These are phyloP conservation scores for Phaeosphaeriaceae sp. DNA, from an alignment of 2,329 filamentous ascomycete genomes.

Conservation along the genomic window DNA sequence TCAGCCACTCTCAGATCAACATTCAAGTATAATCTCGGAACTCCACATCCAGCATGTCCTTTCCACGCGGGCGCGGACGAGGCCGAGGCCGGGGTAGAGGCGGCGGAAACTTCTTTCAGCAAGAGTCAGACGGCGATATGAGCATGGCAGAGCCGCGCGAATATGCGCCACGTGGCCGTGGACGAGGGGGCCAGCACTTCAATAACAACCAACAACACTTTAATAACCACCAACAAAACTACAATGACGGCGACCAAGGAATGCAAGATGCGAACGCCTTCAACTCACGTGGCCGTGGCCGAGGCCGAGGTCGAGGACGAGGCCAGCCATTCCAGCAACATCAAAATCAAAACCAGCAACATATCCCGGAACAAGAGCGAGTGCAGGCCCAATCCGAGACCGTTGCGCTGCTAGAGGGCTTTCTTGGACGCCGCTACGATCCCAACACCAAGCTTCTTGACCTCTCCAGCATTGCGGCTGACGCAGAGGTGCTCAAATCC, in stretches of 20 bases:
- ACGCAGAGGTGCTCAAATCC: slow-evolving; percentile 73
- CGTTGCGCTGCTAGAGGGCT: slow-evolving; percentile 71
- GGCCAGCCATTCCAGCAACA: slow-evolving; percentile 19
- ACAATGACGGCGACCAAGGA: slow-evolving; percentile 12
- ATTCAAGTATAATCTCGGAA: neutral
- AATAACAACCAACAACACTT: slow-evolving; percentile 4
- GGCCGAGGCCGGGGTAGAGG: slow-evolving; percentile 27
- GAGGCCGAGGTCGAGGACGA: slow-evolving; percentile 27
- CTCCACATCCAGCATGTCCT: slow-evolving; percentile 7
- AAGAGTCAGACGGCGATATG: slow-evolving; percentile 15
- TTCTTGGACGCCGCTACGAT: slow-evolving; percentile 79
- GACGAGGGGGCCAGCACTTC: slow-evolving; percentile 12
- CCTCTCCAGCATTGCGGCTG: slow-evolving; percentile 77
- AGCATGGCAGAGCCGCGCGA: slow-evolving; percentile 12
- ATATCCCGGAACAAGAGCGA: slow-evolving; percentile 59
- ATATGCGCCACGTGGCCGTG: slow-evolving; percentile 12
- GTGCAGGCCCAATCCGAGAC: slow-evolving; percentile 22
- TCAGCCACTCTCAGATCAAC: neutral
- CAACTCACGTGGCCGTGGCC: slow-evolving; percentile 21
- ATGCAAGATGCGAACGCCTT: slow-evolving; percentile 13
- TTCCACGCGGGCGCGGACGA: slow-evolving; percentile 22
- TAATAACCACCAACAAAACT: neutral
- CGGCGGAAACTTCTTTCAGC: slow-evolving; percentile 15
- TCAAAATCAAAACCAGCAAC: slow-evolving; percentile 77
- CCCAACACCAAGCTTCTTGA: slow-evolving; percentile 76